Conservation (phyloP, 1,284 basidiomycete genomes). For the Grifola frondosa region DNA sequence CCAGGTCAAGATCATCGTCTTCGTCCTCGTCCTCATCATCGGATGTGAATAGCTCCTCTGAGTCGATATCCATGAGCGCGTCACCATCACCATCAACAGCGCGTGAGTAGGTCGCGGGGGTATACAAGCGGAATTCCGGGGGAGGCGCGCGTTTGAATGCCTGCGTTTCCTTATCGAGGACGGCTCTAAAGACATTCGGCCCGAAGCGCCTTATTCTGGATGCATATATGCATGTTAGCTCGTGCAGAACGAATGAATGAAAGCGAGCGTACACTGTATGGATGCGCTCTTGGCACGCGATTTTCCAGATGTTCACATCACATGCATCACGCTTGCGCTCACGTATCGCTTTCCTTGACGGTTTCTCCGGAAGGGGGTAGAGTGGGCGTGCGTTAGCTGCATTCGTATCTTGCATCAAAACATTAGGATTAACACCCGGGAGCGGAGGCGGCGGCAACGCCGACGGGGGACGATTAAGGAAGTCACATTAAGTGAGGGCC, state of each 20-base stretch:
- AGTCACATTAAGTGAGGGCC: neutral
- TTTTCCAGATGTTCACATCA: conserved; percentile 17
- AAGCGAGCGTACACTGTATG: conserved; percentile 12
- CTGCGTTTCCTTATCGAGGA: conserved; percentile 14
- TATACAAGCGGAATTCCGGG: conserved; percentile 16
- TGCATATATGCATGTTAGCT: neutral
- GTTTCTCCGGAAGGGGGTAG: conserved; percentile 1
- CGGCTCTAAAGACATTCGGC: conserved; percentile 10
- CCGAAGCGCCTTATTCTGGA: conserved; percentile 4
- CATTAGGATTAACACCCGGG: neutral
- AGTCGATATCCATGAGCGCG: conserved; percentile 8
- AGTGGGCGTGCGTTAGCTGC: conserved; percentile 7
- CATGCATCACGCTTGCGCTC: conserved; percentile 5
- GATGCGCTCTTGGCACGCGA: conserved; percentile 16
- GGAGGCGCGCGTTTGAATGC: neutral
- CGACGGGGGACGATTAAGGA: neutral
- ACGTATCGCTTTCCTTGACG: conserved; percentile 1
- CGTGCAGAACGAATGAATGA: neutral
- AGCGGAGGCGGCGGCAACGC: neutral
- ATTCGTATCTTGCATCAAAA: neutral
- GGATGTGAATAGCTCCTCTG: conserved; percentile 4
- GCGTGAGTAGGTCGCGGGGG: conserved; percentile 9
- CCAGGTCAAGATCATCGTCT: conserved; percentile 8
- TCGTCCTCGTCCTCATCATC: conserved; percentile 3
- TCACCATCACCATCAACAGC: conserved; percentile 6